phyloP scores from a whole-genome alignment of 2,329 filamentous ascomycete species.

The Cyclaneusma minus region DNA sequence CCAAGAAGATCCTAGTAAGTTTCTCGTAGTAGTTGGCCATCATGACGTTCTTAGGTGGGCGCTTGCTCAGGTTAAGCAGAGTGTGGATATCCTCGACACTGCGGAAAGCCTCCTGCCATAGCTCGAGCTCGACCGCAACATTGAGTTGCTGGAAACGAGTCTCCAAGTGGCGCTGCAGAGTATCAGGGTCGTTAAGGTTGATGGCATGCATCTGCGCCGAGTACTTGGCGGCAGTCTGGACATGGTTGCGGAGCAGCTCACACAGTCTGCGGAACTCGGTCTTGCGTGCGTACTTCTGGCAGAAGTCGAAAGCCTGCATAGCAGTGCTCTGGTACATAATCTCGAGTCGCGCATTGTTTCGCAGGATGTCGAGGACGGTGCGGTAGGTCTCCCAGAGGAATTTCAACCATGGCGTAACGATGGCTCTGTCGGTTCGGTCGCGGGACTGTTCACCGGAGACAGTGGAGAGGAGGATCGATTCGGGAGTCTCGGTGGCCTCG shows the following conservation, averaged over 20 bases:
- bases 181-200: constrained; percentile 95
- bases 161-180: constrained; percentile 89
- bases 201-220: constrained; percentile 98
- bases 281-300: constrained; percentile 94
- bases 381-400: constrained; percentile 99
- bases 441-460: constrained; percentile 96
- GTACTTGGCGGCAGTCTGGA: constrained; percentile 98
- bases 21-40: constrained; percentile 99
- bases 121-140: constrained; percentile 89
- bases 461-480: constrained; percentile 93
- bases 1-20: constrained; percentile 93
- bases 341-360: constrained; percentile 96
- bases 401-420: constrained; percentile 98
- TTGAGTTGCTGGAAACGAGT: constrained; percentile 98
- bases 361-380: constrained; percentile 93
- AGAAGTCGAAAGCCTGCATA: constrained; percentile 97
- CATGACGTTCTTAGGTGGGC: constrained; percentile 96
- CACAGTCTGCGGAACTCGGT: constrained; percentile 98
- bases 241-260: constrained; percentile 94
- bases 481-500: constrained; percentile 91
- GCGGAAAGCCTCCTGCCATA: constrained; percentile 99
- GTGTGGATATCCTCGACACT: constrained; percentile 99
- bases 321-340: constrained; percentile 97
- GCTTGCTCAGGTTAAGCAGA: constrained; percentile 92
- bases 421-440: constrained; percentile 92